These are phyloP conservation scores for Toxoplasma gondii DNA, from an alignment of 169 alveolate species.

Conservation along the genomic window DNA sequence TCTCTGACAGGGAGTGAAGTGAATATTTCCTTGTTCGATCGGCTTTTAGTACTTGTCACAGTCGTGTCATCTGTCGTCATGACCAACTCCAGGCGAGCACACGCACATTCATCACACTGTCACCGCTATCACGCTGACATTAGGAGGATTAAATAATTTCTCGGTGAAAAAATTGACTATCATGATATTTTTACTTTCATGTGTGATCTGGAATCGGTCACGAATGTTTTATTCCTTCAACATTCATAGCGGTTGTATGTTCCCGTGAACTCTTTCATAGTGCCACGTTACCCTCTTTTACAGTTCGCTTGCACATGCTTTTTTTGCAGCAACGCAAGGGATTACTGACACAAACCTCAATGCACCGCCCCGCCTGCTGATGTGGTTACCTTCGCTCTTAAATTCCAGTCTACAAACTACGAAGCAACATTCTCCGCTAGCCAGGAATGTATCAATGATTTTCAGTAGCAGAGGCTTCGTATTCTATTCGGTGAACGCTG, in stretches of 20 bases:
- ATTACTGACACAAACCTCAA: conserved; percentile 67
- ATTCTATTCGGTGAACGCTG: conserved; percentile 69
- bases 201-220: conserved; percentile 51
- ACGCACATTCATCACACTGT: neutral
- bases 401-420: conserved; percentile 50
- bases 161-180: conserved; percentile 51
- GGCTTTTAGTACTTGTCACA: neutral
- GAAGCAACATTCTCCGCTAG: conserved; percentile 70
- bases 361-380: conserved; percentile 54
- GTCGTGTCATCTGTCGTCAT: neutral
- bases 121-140: neutral
- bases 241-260: conserved; percentile 68
- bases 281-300: conserved; percentile 68
- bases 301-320: conserved; percentile 59
- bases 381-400: conserved; percentile 43
- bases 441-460: conserved; percentile 72
- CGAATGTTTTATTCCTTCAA: conserved; percentile 52
- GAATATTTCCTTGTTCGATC: neutral
- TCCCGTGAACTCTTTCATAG: conserved; percentile 68
- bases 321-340: conserved; percentile 65
- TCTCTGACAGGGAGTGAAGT: neutral
- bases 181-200: conserved; percentile 38
- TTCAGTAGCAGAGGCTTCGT: conserved; percentile 66
- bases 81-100: neutral
- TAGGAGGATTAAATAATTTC: neutral